Base-by-base conservation (phyloP, 2,329 filamentous ascomycete species). In the Exophiala bonariae region DNA sequence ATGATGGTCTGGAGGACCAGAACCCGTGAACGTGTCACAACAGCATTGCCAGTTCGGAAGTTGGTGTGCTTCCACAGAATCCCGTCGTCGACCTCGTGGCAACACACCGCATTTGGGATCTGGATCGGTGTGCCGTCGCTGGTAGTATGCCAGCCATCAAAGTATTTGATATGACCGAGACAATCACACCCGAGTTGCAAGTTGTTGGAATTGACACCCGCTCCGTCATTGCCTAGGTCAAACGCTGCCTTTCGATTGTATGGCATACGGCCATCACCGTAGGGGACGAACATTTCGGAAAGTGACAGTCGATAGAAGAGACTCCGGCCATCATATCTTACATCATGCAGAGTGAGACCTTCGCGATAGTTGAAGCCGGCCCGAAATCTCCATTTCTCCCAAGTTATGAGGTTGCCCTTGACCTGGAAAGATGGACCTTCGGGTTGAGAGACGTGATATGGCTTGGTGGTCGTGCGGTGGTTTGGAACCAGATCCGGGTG, bases 301-400 rank as follows among this genome's bases (percentile, higher is more conserved):
- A 73, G 54, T 2, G 66, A 68, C 2, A 74, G 54, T 1, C 70
- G 63, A 43, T 73, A 72, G 54, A 73, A 73, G 6, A 71, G 39
- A 23, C 60, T 67, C 3, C 67, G 64, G 2, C 59, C 57, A 35
- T 69, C 66, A 42, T 71, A 73, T 8, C 61, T 58, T 10, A 73
- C 57, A 35, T 74, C 65, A 39, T 72, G 69, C 2, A 74, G 57
- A 1, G 66, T 70, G 9, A 71, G 53, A 0, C 70, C 71, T 52
- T 74, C 71, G 3, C 71, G 65, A 23, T 71, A 72, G 45, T 75
- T 75, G 55, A 74, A 76, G 0, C 67, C 72, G 3, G 74, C 60
- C 1, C 64, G 62, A 44, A 74, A 59, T 2, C 55, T 59, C 71
- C 70, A 74, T 42, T 74, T 75, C 53, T 74, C 66, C 70, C 70